Base-by-base conservation (phyloP, 2,329 filamentous ascomycete genomes). In the Chaetomium sp. region DNA sequence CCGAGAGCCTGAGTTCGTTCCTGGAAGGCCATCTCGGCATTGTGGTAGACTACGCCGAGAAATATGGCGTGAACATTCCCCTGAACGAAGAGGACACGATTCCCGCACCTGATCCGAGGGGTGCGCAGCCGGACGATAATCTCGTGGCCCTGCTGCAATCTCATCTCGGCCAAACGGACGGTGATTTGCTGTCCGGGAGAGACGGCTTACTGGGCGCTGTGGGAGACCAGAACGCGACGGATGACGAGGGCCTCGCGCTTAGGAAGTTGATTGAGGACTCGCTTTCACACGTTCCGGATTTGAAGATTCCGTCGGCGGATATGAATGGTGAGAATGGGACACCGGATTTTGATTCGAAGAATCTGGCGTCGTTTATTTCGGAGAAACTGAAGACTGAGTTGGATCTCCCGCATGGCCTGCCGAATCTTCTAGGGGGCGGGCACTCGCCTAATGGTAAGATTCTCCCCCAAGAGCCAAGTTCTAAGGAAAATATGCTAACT, bases 41-140 rank as follows among this genome's bases (percentile, higher is more conserved):
- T 6, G 59, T 71, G 6, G 61, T 71, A 27, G 67, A 70, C n/a
- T 71, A 72, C 42, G 70, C 70, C 12, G 71, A 64, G 55, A 70
- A 61, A 60, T 74, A 72, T 47, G 69, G 67, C 2, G 68, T 72
- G 35, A 70, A 72, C 42, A 68, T 72, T 9, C 70, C 70, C 0
- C 57, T 62, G 2, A 67, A 66, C 19, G 68, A 70, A 19, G 69
- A 71, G 4, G 59, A 61, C 5, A 41, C 32, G 4, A 32, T 35
- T n/a, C 9, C 47, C 4, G n/a, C n/a, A 8, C 27, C 36, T 34
- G 55, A 48, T 35, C 32, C 37, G 19, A 49, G 36, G n/a, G 34
- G 37, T 14, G n/a, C 37, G 32, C 35, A 55, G 8, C 43, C 50
- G n/a, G 47, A 56, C 10, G 56, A 59, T 7, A 51, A 61, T 34